Evolutionary conservation across 768 basidiomycete species (phyloP).

Genomic region (Hortiboletus flavorubellus): DNA sequence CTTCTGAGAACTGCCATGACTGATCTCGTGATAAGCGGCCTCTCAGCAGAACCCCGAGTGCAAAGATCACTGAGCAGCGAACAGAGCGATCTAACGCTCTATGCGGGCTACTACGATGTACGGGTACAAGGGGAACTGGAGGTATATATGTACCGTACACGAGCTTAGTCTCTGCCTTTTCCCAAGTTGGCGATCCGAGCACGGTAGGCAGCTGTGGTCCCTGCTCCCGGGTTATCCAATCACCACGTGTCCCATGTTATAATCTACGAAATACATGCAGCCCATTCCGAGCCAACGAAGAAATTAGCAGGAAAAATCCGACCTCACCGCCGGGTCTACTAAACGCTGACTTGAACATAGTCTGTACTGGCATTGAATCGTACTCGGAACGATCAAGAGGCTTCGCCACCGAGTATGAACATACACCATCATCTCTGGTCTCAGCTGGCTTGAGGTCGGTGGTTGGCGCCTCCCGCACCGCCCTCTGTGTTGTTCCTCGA

Average conservation of each 20-base stretch:
- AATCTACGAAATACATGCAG: background rate
- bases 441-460: constrained; percentile 2
- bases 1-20: background rate
- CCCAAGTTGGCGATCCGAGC: constrained; percentile 7
- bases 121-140: no score
- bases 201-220: constrained; percentile 13
- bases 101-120: no score
- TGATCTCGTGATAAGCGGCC: background rate
- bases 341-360: background rate
- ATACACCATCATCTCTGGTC: background rate
- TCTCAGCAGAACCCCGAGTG: no score
- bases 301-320: background rate
- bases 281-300: background rate
- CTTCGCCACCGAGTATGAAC: background rate
- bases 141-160: no score
- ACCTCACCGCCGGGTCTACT: background rate
- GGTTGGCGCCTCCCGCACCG: constrained; percentile 6
- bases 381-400: constrained; percentile 15
- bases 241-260: constrained; percentile 9
- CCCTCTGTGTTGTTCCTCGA: constrained; percentile 11
- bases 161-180: constrained; percentile 4
- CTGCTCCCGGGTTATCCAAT: constrained; percentile 7
- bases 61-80: no score
- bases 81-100: no score
- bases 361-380: background rate